Evolutionary conservation across 371 early-diverging fungal genomes (phyloP).

Genomic region (Mucor lusitanicus): DNA sequence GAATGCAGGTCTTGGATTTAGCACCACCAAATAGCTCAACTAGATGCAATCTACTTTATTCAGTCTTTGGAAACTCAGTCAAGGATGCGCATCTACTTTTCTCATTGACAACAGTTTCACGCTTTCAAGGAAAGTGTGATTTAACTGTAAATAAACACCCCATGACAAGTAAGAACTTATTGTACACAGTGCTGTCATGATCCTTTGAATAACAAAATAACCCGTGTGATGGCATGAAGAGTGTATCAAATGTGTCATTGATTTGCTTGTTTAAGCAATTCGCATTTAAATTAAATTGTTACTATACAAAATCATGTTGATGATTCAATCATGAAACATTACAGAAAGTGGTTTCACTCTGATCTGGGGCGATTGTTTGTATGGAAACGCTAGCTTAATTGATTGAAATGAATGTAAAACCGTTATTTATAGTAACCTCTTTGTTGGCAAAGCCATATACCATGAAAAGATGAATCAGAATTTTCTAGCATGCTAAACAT

Average conservation of each 20-base stretch:
- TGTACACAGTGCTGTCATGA: neutral
- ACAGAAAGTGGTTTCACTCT: neutral
- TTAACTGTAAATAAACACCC: neutral
- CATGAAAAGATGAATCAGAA: neutral
- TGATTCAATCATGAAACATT: neutral
- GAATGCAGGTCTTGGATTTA: no score
- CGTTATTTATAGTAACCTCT: neutral
- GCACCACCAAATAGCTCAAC: neutral
- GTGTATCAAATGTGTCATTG: neutral
- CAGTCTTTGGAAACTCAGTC: neutral
- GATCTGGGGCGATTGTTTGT: neutral
- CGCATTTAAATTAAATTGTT: neutral
- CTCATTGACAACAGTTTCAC: no score
- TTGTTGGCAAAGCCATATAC: neutral
- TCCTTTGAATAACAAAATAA: neutral
- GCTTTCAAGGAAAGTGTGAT: neutral
- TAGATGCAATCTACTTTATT: neutral
- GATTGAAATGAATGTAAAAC: neutral
- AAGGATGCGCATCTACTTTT: neutral
- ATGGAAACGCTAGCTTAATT: neutral
- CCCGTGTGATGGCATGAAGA: neutral
- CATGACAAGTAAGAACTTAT: neutral
- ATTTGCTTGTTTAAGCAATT: neutral
- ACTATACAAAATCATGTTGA: neutral
- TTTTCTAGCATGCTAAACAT: neutral